These are phyloP conservation scores for Russula foetens DNA, from an alignment of 768 basidiomycete species.

Conservation along the genomic window DNA sequence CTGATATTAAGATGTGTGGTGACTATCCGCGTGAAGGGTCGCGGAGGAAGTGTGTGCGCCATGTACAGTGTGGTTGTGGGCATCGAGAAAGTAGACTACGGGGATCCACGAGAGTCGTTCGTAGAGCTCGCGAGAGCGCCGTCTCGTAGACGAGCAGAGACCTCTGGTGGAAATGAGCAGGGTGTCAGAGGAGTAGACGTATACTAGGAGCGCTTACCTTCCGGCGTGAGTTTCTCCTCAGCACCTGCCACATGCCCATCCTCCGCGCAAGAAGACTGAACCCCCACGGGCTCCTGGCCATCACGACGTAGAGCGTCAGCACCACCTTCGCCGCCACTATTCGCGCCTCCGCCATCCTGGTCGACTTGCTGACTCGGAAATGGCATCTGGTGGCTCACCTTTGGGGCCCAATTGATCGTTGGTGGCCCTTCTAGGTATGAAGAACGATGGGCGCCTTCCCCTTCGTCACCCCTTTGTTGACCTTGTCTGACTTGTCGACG, in stretches of 20 bases:
- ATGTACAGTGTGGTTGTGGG: constrained; percentile 70
- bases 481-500: constrained; percentile 29
- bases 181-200: not conserved
- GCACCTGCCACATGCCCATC: not conserved
- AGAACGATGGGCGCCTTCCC: constrained; percentile 71
- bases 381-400: constrained; percentile 41
- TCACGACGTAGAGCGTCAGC: not conserved
- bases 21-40: constrained; percentile 54
- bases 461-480: constrained; percentile 33
- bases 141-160: constrained; percentile 46
- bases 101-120: constrained; percentile 37
- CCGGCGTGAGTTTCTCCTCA: constrained; percentile 21
- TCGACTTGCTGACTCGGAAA: constrained; percentile 11
- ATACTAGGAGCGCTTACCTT: constrained; percentile 21
- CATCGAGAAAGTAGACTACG: constrained; percentile 59
- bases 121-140: constrained; percentile 63
- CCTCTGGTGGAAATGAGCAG: constrained; percentile 31
- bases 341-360: constrained; percentile 12
- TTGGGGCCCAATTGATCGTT: constrained; percentile 71
- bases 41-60: constrained; percentile 64
- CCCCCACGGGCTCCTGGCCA: constrained; percentile 24
- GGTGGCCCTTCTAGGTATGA: constrained; percentile 72
- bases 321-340: constrained; percentile 4
- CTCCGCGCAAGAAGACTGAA: not conserved
- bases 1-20: constrained; percentile 57